Percentiles rank a stretch among this genome's conserved stretches.
These are phyloP conservation scores for Penicillium paxilli DNA, from an alignment of 495 filamentous ascomycete genomes.

Conservation along the genomic window DNA sequence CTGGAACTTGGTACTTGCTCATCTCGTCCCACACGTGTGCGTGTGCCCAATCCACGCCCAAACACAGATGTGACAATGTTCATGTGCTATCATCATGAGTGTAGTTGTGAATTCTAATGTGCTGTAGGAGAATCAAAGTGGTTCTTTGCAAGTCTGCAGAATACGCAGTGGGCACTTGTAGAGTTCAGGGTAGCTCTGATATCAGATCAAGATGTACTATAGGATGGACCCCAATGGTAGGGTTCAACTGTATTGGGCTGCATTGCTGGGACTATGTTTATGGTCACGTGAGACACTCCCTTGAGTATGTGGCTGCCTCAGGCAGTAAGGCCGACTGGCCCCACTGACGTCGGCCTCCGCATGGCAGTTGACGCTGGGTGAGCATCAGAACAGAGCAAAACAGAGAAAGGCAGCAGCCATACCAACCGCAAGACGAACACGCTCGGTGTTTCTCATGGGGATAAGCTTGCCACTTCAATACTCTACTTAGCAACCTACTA, in stretches of 20 bases:
- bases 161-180: no score
- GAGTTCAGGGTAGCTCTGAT: no score
- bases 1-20: conserved; percentile 1
- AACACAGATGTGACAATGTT: background rate
- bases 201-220: background rate
- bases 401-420: background rate
- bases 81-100: background rate
- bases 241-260: no score
- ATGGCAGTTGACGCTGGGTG: conserved; percentile 2
- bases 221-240: no score
- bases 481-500: background rate
- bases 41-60: conserved; percentile 5
- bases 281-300: no score
- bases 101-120: background rate
- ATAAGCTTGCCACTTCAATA: background rate
- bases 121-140: background rate
- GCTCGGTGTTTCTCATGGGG: background rate
- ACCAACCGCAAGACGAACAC: no score
- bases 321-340: conserved; percentile 10
- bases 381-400: background rate
- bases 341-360: conserved; percentile 25
- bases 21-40: background rate
- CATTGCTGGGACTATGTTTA: no score
- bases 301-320: no score
- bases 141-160: no score